Evolutionary conservation across 148 eudicot species (phyloP).

Genomic region (Persicaria tinctoria): DNA sequence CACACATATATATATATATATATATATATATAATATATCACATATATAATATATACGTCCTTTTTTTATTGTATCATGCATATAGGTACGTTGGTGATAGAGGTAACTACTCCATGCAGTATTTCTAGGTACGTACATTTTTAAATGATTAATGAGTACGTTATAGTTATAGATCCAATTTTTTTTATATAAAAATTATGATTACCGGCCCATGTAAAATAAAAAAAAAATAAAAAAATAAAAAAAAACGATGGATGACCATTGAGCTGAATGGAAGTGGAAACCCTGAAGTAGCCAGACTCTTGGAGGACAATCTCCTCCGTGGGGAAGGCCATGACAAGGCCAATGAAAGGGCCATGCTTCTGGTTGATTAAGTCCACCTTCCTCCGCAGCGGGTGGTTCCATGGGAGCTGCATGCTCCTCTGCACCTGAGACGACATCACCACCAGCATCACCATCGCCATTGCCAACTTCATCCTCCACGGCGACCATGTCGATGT

Average conservation of each 20-base stretch:
- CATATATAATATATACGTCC: neutral
- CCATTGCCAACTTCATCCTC: neutral
- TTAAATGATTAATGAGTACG: too few species aligned
- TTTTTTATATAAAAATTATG: too few species aligned
- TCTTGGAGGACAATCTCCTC: conserved; percentile 35
- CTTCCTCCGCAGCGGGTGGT: conserved; percentile 26
- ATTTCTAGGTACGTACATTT: too few species aligned
- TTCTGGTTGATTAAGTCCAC: conserved; percentile 25
- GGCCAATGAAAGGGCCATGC: conserved; percentile 31
- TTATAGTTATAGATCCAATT: too few species aligned
- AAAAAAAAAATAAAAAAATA: too few species aligned
- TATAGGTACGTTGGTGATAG: too few species aligned
- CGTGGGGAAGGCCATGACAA: conserved; percentile 37
- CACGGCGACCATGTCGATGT: neutral
- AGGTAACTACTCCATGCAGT: too few species aligned
- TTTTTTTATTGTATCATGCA: neutral
- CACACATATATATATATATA: conserved; percentile 5
- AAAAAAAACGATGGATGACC: too few species aligned
- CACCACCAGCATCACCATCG: conserved; percentile 4
- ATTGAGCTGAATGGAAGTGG: conserved; percentile 18
- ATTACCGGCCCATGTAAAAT: neutral
- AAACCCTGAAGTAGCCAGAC: conserved; percentile 31
- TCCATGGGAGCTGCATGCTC: conserved; percentile 22
- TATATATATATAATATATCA: neutral
- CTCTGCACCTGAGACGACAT: conserved; percentile 18